A percentile compares a stretch with the other conserved stretches of the same genome.
Conservation (phyloP, 1,284 basidiomycete species). For the Xerocomus minutiporus region DNA sequence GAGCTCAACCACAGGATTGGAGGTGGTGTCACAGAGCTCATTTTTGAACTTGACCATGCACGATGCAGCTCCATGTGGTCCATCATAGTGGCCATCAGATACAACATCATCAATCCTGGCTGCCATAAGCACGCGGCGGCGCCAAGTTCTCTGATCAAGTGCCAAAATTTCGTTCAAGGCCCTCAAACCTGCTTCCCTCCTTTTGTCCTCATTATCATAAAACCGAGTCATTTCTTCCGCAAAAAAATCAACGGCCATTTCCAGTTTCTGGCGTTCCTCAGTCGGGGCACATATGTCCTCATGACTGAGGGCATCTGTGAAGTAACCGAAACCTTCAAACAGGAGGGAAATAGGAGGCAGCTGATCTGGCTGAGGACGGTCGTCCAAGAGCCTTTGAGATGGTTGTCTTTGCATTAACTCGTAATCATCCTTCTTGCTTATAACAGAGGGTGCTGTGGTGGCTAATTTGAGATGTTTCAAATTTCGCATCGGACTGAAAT, state of each 20-base stretch:
- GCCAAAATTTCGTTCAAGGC: not conserved
- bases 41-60: not conserved
- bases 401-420: not conserved
- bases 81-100: not conserved
- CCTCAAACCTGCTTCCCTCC: not conserved
- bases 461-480: not conserved
- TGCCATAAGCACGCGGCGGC: not conserved
- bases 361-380: too few species aligned
- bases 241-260: not conserved
- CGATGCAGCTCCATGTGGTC: not conserved
- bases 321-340: too few species aligned
- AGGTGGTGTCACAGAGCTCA: not conserved
- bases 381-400: too few species aligned
- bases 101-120: not conserved
- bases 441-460: not conserved
- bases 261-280: not conserved
- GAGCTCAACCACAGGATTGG: not conserved
- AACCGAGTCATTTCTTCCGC: not conserved
- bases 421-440: not conserved
- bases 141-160: not conserved
- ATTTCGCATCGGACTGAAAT: not conserved
- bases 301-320: too few species aligned
- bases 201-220: not conserved
- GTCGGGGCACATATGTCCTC: too few species aligned
- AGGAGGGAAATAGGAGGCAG: too few species aligned